Base-by-base conservation (phyloP, 768 basidiomycete species). In the Russula brevipes region DNA sequence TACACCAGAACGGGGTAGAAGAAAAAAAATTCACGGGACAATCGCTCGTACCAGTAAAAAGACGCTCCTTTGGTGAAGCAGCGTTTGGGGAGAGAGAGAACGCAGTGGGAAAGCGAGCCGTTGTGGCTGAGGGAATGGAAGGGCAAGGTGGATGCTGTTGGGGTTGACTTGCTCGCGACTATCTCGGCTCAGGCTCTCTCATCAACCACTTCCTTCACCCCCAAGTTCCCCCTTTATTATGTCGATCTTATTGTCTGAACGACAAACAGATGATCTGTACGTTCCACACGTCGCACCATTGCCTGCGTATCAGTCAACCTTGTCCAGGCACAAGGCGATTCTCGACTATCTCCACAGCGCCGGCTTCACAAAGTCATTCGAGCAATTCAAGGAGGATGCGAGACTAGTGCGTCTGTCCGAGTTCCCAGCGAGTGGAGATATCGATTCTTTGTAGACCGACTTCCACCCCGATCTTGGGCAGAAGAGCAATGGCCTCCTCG, bases 311-410 rank as follows among this genome's bases (percentile, higher is more conserved):
- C 19, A 35, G 45, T 54, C 53, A 35, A 54, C 47, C 8, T 44
- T 41, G 39, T 9, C 41, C 57, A 77, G 76, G 36, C 76, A 77
- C 56, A 75, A 73, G 64, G 70, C 76, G 51, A 76, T 77, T 17
- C 69, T 76, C 30, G 73, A 76, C 59, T 77, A 77, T 66, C 70
- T 77, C 24, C 62, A 70, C 31, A 69, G 35, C 16, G 69, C 70
- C 36, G 76, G 76, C 36, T 75, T 71, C 59, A 67, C 66, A 3
- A 75, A 75, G 63, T 72, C 76, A 8, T 74, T 68, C 57, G 72
- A 73, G 39, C 72, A 74, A 51, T 69, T 76, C 46, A 72, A 71
- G 58, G 66, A 70, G 58, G 76, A 76, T 60, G 55, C 66, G 45
- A 59, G 55, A 30, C 49, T 55, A 41, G 54, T 68, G 41, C 44